Percentiles rank a stretch among this genome's conserved stretches.
Conservation (phyloP, 176 grass and related monocot species). For the Zea mays region Zm-B73-REFERENCE-NAM-5.0 NC_050096.1:123469001-123469500, state of each 20-base stretch:
- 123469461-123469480: not conserved
- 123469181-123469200: constrained; percentile 77
- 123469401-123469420: constrained; percentile 7
- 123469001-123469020: too few species aligned
- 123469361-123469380: not conserved
- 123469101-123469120: constrained; percentile 11
- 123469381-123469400: not conserved
- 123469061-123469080: not conserved
- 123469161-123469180: constrained; percentile 93
- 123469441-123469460: not conserved
- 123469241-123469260: not conserved
- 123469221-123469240: constrained; percentile 12
- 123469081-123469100: not conserved
- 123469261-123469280: constrained; percentile 10
- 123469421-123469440: not conserved
- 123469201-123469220: constrained; percentile 42
- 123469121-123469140: constrained; percentile 68
- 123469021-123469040: constrained; percentile 7
- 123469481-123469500: not conserved
- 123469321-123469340: constrained; percentile 8
- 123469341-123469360: not conserved
- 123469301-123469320: constrained; percentile 4
- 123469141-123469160: constrained; percentile 87
- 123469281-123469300: constrained; percentile 7
- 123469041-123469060: not conserved